phyloP scores from a whole-genome alignment of 2,329 filamentous ascomycete genomes.

The Pseudocercospora cruenta region DNA sequence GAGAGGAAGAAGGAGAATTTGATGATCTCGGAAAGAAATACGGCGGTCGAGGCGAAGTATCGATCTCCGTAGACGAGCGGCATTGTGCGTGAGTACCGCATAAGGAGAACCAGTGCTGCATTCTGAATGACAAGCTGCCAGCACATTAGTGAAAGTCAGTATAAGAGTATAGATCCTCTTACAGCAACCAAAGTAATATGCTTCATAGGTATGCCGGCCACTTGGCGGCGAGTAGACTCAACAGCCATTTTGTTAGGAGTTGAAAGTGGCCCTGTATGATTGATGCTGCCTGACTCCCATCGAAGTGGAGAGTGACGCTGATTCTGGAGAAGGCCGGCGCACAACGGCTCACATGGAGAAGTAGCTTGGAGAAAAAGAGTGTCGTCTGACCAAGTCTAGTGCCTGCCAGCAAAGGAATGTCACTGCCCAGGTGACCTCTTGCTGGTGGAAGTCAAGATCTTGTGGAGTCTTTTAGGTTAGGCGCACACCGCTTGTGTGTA shows the following conservation, averaged over 20 bases:
- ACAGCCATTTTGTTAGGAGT: slow-evolving; percentile 20
- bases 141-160: slow-evolving; percentile 16
- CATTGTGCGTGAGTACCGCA: slow-evolving; percentile 96
- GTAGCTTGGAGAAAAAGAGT: slow-evolving; percentile 9
- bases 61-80: slow-evolving; percentile 79
- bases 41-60: slow-evolving; percentile 91
- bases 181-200: slow-evolving; percentile 68
- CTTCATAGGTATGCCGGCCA: slow-evolving; percentile 66
- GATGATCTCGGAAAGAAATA: slow-evolving; percentile 89
- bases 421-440: slow-evolving; percentile 1
- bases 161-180: neutral
- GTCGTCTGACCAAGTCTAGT: slow-evolving; percentile 18
- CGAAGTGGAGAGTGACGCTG: slow-evolving; percentile 4
- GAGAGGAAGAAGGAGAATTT: slow-evolving; percentile 86
- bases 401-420: neutral
- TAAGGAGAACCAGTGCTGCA: slow-evolving; percentile 76
- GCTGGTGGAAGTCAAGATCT: neutral
- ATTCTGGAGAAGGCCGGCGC: neutral
- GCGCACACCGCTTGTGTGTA: neutral
- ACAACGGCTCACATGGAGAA: neutral
- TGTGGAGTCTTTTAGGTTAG: neutral
- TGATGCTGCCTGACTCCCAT: slow-evolving; percentile 14
- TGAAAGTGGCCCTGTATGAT: neutral
- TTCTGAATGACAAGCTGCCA: slow-evolving; percentile 76
- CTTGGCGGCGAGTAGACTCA: slow-evolving; percentile 29